Percentiles rank a stretch among this genome's conserved stretches.
Evolutionary conservation across 1,139 yeast genomes (phyloP).

Genomic region (Taphrina wiesneri): DNA sequence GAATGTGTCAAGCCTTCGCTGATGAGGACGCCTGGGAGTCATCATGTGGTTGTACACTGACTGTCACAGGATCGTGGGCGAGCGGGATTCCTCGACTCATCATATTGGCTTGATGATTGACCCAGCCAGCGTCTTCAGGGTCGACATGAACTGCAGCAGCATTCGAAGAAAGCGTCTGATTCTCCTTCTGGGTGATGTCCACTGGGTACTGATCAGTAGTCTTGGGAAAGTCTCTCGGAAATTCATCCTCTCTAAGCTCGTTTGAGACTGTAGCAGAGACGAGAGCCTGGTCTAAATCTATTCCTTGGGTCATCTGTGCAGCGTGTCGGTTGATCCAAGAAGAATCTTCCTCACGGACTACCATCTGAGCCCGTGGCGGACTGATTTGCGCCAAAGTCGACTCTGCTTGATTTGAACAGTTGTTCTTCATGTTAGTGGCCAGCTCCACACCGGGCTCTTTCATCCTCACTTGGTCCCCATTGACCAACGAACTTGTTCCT

Average conservation of each 20-base stretch:
- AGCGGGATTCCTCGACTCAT: not conserved
- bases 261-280: not conserved
- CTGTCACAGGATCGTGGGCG: not conserved
- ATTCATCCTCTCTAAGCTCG: not conserved
- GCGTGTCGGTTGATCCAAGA: conserved; percentile 2
- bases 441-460: no score
- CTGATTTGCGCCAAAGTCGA: no score
- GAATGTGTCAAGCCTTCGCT: not conserved
- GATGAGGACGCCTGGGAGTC: not conserved
- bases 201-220: no score
- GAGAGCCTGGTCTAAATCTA: not conserved
- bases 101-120: not conserved
- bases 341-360: not conserved
- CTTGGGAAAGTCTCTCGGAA: no score
- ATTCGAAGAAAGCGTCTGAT: not conserved
- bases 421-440: no score
- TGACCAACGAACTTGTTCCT: no score
- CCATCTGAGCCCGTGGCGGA: not conserved
- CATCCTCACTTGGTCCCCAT: no score
- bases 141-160: not conserved
- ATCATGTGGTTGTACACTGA: not conserved
- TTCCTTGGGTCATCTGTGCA: conserved; percentile 1
- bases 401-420: not conserved
- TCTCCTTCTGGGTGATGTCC: not conserved
- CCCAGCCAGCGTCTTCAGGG: conserved; percentile 5